Conservation (phyloP, 306 rosid genomes). For the Cicer judaicum region DNA sequence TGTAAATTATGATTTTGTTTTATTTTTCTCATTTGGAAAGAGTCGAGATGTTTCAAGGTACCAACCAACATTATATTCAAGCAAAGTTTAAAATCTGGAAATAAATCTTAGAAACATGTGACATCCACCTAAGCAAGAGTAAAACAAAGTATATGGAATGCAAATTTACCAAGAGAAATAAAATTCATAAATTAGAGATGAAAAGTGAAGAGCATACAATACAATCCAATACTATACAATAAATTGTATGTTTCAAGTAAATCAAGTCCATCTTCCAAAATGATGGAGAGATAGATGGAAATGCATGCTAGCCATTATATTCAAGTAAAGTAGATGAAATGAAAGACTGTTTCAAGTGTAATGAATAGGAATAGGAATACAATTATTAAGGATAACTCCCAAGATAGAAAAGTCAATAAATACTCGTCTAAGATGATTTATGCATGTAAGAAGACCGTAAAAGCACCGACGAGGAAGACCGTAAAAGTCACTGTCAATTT, state of each 20-base stretch:
- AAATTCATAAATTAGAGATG: background rate
- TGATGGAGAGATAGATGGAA: background rate
- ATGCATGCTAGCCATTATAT: background rate
- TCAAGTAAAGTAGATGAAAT: background rate
- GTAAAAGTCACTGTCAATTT: background rate
- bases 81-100: background rate
- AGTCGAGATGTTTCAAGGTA: slow-evolving; percentile 22
- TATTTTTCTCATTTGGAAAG: background rate
- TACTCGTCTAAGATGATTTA: background rate
- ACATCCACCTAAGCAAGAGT: background rate
- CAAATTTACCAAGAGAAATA: background rate
- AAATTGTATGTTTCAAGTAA: background rate
- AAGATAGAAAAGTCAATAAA: background rate
- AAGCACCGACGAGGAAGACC: background rate
- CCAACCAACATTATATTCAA: slow-evolving; percentile 13
- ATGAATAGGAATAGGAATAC: background rate
- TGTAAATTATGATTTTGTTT: background rate
- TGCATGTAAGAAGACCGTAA: background rate
- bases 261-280: background rate
- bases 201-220: background rate
- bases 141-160: background rate
- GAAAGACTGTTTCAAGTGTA: background rate
- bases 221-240: background rate
- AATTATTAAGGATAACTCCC: background rate
- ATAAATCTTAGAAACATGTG: background rate